Evolutionary conservation across 805 yeast species (phyloP).

Genomic region (Clavispora phyllophila): DNA sequence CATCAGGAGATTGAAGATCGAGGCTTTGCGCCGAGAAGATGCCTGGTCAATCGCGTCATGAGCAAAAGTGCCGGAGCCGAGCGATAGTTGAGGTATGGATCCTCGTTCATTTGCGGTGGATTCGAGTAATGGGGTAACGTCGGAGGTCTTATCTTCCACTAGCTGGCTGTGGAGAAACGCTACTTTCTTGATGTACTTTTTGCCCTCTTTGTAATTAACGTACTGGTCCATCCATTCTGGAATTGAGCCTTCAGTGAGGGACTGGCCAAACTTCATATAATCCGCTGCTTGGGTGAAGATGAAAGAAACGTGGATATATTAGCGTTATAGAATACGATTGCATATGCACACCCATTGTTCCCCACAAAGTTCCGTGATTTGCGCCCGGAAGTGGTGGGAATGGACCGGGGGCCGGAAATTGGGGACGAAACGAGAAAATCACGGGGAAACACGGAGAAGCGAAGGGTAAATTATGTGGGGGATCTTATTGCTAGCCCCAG

Average conservation of each 20-base stretch:
- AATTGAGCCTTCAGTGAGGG: slow-evolving; percentile 60
- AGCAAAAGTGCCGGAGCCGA: background rate
- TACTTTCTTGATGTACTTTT: slow-evolving; percentile 44
- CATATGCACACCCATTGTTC: background rate
- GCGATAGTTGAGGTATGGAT: background rate
- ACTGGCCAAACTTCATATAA: slow-evolving; percentile 64
- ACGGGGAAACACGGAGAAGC: too few species aligned
- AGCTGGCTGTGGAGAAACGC: slow-evolving; percentile 13
- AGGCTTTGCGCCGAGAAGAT: slow-evolving; percentile 7
- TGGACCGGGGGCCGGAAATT: too few species aligned
- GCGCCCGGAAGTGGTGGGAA: too few species aligned
- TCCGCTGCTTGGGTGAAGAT: background rate
- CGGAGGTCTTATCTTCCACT: slow-evolving; percentile 10
- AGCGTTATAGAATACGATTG: background rate
- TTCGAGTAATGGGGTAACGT: slow-evolving; percentile 14
- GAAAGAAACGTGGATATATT: background rate
- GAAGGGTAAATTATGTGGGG: too few species aligned
- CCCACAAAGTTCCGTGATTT: background rate
- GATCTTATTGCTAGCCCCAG: too few species aligned
- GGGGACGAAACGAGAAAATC: too few species aligned
- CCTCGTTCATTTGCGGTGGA: slow-evolving; percentile 4
- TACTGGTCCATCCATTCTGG: slow-evolving; percentile 89
- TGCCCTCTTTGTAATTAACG: slow-evolving; percentile 63
- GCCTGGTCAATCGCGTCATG: background rate
- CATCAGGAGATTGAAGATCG: slow-evolving; percentile 20